Evolutionary conservation across 768 basidiomycete species (phyloP).

Genomic region (Mrakia frigida): DNA sequence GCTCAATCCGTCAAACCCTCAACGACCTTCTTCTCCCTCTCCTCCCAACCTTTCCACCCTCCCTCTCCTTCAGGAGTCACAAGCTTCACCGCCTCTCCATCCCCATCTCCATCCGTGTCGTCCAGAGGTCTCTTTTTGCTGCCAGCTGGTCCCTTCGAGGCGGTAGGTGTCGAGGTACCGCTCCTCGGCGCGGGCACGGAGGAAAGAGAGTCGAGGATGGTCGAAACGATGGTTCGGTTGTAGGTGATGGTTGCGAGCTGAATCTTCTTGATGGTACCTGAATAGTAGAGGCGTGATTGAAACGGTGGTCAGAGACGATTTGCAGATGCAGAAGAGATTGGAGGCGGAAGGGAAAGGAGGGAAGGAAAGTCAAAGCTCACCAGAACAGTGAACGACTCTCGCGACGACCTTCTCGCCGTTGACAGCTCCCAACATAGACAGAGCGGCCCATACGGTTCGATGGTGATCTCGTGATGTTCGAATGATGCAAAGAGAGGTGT

Average conservation of each 20-base stretch:
- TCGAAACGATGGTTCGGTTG: slow-evolving; percentile 59
- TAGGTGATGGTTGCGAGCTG: slow-evolving; percentile 71
- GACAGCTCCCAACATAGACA: slow-evolving; percentile 64
- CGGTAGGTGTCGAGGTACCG: neutral
- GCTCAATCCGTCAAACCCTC: slow-evolving; percentile 24
- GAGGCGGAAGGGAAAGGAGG: neutral
- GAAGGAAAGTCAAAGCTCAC: slow-evolving; percentile 47
- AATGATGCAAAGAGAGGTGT: slow-evolving; percentile 75
- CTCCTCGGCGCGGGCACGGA: neutral
- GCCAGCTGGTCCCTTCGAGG: no score
- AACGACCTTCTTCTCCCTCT: slow-evolving; percentile 18
- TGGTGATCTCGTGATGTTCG: slow-evolving; percentile 79
- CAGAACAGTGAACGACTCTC: slow-evolving; percentile 72
- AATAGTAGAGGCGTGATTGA: neutral
- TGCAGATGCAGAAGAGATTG: neutral
- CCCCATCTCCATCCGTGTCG: neutral
- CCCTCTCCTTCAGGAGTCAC: slow-evolving; percentile 17
- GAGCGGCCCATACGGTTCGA: slow-evolving; percentile 69
- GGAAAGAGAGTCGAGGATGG: slow-evolving; percentile 15
- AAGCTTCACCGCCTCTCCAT: neutral
- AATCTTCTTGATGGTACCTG: slow-evolving; percentile 81
- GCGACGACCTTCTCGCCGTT: slow-evolving; percentile 62
- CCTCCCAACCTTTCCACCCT: slow-evolving; percentile 24
- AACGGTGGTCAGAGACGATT: neutral
- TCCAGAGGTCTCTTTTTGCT: neutral